Conservation (phyloP, 1,284 basidiomycete genomes). For the Irpex sp. region DNA sequence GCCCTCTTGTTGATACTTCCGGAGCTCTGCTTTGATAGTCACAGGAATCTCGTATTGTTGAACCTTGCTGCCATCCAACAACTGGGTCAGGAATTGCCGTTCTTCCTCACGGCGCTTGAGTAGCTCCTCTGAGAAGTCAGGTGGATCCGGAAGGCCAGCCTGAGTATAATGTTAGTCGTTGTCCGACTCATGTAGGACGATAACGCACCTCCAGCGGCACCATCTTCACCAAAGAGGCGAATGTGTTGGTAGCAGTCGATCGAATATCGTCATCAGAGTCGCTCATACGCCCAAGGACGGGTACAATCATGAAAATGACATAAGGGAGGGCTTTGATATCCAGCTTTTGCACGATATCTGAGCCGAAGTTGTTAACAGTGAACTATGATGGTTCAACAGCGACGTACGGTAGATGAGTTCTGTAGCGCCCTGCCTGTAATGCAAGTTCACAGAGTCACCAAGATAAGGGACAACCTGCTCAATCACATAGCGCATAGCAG, state of each 20-base stretch:
- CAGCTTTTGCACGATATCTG: slow-evolving; percentile 88
- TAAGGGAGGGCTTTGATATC: slow-evolving; percentile 97
- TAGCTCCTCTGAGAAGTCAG: slow-evolving; percentile 89
- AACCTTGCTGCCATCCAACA: slow-evolving; percentile 93
- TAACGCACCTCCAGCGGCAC: slow-evolving; percentile 86
- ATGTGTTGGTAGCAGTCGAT: slow-evolving; percentile 92
- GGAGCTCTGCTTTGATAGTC: slow-evolving; percentile 88
- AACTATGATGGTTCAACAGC: slow-evolving; percentile 14
- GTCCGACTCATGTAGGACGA: background rate
- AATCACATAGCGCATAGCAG: slow-evolving; percentile 88
- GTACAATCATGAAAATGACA: slow-evolving; percentile 96
- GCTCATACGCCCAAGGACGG: slow-evolving; percentile 96
- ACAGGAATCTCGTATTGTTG: slow-evolving; percentile 90
- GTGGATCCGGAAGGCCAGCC: slow-evolving; percentile 94
- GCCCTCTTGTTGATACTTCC: slow-evolving; percentile 98
- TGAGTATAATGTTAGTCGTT: slow-evolving; percentile 26
- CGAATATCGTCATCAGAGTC: slow-evolving; percentile 91
- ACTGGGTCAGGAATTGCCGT: slow-evolving; percentile 89
- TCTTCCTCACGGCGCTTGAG: slow-evolving; percentile 86
- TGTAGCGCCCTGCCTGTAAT: slow-evolving; percentile 86
- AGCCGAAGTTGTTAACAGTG: background rate
- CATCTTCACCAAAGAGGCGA: slow-evolving; percentile 98
- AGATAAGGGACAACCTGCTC: slow-evolving; percentile 85
- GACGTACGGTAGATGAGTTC: slow-evolving; percentile 87
- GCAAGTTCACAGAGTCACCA: slow-evolving; percentile 74